phyloP scores from a whole-genome alignment of 257 asterid species.

The Craterostigma plantagineum region DNA sequence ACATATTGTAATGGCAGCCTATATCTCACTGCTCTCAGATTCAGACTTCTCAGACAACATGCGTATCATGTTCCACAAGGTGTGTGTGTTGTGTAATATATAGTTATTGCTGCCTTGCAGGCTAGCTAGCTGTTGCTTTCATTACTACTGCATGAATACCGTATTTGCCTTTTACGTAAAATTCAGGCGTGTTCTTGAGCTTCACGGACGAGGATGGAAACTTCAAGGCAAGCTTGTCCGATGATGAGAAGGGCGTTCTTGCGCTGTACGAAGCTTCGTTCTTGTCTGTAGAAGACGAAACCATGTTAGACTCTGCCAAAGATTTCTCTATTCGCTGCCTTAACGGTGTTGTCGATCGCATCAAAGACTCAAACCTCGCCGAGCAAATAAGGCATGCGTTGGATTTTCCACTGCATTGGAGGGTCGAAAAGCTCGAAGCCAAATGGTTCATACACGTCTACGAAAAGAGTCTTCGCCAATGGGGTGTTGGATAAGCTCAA shows the following conservation, averaged over 20 bases:
- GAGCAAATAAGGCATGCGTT: slow-evolving; percentile 23
- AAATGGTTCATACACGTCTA: slow-evolving; percentile 26
- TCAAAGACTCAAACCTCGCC: slow-evolving; percentile 5
- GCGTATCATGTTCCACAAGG: slow-evolving; percentile 27
- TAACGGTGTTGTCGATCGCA: slow-evolving; percentile 1
- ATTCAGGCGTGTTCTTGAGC: slow-evolving; percentile 19
- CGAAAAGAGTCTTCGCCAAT: slow-evolving; percentile 2
- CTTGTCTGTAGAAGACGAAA: slow-evolving; percentile 23
- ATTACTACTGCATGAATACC: no score
- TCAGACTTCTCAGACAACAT: slow-evolving; percentile 26
- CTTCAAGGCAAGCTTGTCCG: slow-evolving; percentile 9
- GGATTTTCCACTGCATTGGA: slow-evolving; percentile 42
- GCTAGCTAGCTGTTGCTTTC: no score
- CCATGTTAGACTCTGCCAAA: slow-evolving; percentile 19
- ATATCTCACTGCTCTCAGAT: slow-evolving; percentile 14
- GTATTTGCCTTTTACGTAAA: no score
- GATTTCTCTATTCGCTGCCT: slow-evolving; percentile 17
- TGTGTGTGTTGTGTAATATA: no score
- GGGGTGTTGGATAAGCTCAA: no score
- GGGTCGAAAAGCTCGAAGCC: slow-evolving; percentile 27
- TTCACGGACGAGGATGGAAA: slow-evolving; percentile 20
- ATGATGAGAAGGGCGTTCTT: slow-evolving; percentile 19
- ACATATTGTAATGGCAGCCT: slow-evolving; percentile 4
- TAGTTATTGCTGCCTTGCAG: no score
- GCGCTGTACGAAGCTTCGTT: slow-evolving; percentile 41